Percentiles rank a stretch among this genome's conserved stretches.
phyloP scores from a whole-genome alignment of 257 asterid genomes.

The Cynanchum wilfordii region DNA sequence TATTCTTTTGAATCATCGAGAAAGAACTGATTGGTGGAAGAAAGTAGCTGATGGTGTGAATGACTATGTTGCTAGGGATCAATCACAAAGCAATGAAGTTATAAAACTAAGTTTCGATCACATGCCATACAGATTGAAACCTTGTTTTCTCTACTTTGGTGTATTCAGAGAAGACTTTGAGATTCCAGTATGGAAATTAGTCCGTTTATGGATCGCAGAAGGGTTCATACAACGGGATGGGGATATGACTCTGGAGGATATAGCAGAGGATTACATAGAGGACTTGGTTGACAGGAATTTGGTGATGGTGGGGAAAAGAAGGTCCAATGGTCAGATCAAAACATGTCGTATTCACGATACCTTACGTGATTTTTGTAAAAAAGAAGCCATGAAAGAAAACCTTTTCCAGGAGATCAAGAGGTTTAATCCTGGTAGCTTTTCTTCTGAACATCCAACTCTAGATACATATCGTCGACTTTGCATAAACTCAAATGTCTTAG shows the following conservation, averaged over 20 bases:
- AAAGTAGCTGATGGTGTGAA: conserved; percentile 23
- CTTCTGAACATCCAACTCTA: conserved; percentile 13
- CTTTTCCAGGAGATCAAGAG: conserved; percentile 35
- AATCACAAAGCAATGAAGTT: conserved; percentile 11
- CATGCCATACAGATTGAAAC: conserved; percentile 34
- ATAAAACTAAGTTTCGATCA: conserved; percentile 38
- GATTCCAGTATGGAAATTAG: conserved; percentile 32
- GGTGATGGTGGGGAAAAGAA: conserved; percentile 28
- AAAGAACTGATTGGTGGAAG: conserved; percentile 17
- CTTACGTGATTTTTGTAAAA: conserved; percentile 36
- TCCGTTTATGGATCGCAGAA: conserved; percentile 45
- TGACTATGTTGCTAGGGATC: conserved; percentile 8
- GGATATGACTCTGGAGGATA: conserved; percentile 26
- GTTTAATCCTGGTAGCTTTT: conserved; percentile 8
- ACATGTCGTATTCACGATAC: conserved; percentile 36
- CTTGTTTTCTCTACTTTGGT: conserved; percentile 46
- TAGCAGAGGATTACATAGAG: conserved; percentile 31
- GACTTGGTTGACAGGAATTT: conserved; percentile 40
- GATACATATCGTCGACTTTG: conserved; percentile 35
- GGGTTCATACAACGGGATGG: conserved; percentile 28
- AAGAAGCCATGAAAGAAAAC: conserved; percentile 27
- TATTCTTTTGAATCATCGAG: conserved; percentile 13
- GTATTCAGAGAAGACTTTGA: conserved; percentile 34
- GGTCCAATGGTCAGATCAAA: conserved; percentile 28
- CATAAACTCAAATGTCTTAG: conserved; percentile 25